Evolutionary conservation across 306 rosid genomes (phyloP).

Genomic region (Arachis stenosperma): DNA sequence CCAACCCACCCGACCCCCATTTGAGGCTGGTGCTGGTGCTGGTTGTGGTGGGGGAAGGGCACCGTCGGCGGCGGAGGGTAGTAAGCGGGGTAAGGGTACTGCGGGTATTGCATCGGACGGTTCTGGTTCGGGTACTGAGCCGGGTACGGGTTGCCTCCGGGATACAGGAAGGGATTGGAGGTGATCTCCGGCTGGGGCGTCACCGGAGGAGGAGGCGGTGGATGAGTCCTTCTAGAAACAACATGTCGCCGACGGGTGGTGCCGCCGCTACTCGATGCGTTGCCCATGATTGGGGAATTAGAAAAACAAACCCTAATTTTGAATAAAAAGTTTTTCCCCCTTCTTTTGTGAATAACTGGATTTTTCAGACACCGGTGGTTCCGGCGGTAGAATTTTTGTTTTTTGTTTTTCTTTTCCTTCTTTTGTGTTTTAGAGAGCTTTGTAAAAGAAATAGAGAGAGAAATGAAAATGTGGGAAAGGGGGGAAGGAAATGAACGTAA

Average conservation of each 20-base stretch:
- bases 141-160: slow-evolving; percentile 66
- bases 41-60: slow-evolving; percentile 37
- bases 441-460: neutral
- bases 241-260: slow-evolving; percentile 57
- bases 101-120: slow-evolving; percentile 41
- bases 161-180: slow-evolving; percentile 58
- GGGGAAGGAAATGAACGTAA: neutral
- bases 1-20: slow-evolving; percentile 51
- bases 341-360: neutral
- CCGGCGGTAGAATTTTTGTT: neutral
- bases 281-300: slow-evolving; percentile 62
- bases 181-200: slow-evolving; percentile 76
- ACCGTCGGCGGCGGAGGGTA: slow-evolving; percentile 37
- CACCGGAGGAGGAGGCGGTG: slow-evolving; percentile 60
- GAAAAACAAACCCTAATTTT: slow-evolving; percentile 22
- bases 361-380: neutral
- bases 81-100: slow-evolving; percentile 45
- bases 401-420: neutral
- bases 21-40: slow-evolving; percentile 29
- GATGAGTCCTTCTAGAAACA: slow-evolving; percentile 52
- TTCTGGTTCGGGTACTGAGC: slow-evolving; percentile 53
- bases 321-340: too few species aligned
- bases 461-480: neutral
- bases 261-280: slow-evolving; percentile 55
- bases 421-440: neutral